These are phyloP conservation scores for Obba rivulosa DNA, from an alignment of 768 basidiomycete species.

Conservation along the genomic window DNA sequence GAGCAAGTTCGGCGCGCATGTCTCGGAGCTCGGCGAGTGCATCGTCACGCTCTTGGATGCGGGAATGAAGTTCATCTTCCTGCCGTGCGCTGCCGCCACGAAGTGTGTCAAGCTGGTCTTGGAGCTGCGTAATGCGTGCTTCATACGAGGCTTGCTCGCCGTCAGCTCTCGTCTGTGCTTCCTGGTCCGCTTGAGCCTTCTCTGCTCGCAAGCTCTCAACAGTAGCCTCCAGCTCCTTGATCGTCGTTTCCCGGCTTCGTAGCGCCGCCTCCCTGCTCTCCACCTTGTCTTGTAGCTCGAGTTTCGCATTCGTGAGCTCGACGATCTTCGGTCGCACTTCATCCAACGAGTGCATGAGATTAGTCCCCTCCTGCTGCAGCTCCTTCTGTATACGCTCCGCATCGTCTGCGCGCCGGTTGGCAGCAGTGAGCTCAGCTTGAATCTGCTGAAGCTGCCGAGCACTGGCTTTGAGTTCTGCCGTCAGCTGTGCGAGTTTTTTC, in stretches of 20 bases:
- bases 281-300: constrained; percentile 63
- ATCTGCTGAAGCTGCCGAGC: constrained; percentile 52
- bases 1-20: constrained; percentile 46
- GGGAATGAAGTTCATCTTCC: constrained; percentile 21
- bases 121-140: no score
- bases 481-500: constrained; percentile 51
- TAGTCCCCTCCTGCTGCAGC: constrained; percentile 73
- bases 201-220: constrained; percentile 51
- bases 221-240: constrained; percentile 55
- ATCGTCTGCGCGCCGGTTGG: constrained; percentile 66
- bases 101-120: no score
- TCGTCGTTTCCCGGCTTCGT: constrained; percentile 49
- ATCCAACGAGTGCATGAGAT: constrained; percentile 73
- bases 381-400: constrained; percentile 68
- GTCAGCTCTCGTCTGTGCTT: constrained; percentile 27
- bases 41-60: constrained; percentile 42
- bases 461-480: constrained; percentile 46
- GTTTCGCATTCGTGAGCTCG: constrained; percentile 66
- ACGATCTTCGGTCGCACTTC: constrained; percentile 86
- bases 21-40: constrained; percentile 43
- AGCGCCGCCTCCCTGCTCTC: constrained; percentile 50
- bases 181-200: constrained; percentile 39
- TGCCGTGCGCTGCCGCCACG: no score
- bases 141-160: constrained; percentile 8
- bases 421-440: constrained; percentile 61